These are phyloP conservation scores for Talaromyces wortmannii DNA, from an alignment of 495 filamentous ascomycete genomes.

Conservation along the genomic window DNA sequence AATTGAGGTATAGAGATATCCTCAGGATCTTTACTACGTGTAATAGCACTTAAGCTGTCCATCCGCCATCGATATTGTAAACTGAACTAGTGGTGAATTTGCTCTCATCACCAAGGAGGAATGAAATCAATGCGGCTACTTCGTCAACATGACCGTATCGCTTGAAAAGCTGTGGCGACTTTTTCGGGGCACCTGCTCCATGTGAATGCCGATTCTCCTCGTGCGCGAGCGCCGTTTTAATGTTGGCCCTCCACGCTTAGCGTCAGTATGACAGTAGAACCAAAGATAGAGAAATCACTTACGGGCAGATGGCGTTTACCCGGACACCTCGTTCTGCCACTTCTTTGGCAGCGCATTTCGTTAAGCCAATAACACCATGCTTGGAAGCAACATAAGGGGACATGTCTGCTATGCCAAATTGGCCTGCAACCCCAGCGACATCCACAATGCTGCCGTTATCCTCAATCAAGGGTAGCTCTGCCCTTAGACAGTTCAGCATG, in stretches of 20 bases:
- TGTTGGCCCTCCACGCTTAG: too few species aligned
- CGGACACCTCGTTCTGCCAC: conserved; percentile 44
- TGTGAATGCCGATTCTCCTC: conserved; percentile 49
- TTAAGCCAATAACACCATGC: conserved; percentile 54
- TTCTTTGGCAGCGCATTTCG: conserved; percentile 50
- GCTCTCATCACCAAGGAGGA: conserved; percentile 48
- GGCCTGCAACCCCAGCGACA: conserved; percentile 46
- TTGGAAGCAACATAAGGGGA: conserved; percentile 52
- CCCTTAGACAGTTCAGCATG: conserved; percentile 50
- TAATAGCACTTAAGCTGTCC: too few species aligned
- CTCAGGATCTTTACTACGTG: too few species aligned
- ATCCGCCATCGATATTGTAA: conserved; percentile 34
- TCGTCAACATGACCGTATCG: conserved; percentile 40
- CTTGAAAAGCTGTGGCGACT: conserved; percentile 28
- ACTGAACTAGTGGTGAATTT: conserved; percentile 46
- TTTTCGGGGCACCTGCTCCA: conserved; percentile 35
- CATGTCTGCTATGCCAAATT: conserved; percentile 39
- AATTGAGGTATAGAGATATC: too few species aligned
- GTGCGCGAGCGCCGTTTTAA: too few species aligned
- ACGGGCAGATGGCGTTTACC: conserved; percentile 53
- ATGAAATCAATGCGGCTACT: conserved; percentile 46
- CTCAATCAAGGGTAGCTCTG: conserved; percentile 41
- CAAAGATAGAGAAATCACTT: conserved; percentile 16
- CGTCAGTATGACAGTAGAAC: conserved; percentile 3
- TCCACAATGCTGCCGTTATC: conserved; percentile 51